Evolutionary conservation across 345 rosid genomes (phyloP).

Genomic region (Lepidium didymum): DNA sequence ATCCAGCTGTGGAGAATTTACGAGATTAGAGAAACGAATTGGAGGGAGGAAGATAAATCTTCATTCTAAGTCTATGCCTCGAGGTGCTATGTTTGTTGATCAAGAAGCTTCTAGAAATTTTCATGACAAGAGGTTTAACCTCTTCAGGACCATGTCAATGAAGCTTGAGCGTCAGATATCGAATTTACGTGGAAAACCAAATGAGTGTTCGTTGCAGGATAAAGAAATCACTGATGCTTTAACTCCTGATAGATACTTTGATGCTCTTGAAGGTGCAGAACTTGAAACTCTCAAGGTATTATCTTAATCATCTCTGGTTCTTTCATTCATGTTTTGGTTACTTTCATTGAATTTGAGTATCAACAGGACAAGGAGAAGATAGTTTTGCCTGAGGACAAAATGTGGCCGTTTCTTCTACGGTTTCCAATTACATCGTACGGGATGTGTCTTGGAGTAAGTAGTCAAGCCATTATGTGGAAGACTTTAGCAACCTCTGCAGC

Average conservation of each 20-base stretch:
- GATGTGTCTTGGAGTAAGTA: conserved; percentile 85
- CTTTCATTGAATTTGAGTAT: background rate
- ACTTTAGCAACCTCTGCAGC: conserved; percentile 55
- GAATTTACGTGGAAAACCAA: conserved; percentile 50
- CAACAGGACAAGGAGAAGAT: conserved; percentile 62
- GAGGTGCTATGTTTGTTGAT: conserved; percentile 23
- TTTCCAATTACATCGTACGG: conserved; percentile 73
- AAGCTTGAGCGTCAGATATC: conserved; percentile 73
- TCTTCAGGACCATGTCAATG: conserved; percentile 90
- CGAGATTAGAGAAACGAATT: conserved; percentile 13
- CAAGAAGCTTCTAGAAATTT: conserved; percentile 29
- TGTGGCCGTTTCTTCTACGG: conserved; percentile 88
- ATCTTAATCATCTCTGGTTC: background rate
- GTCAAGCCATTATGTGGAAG: conserved; percentile 94
- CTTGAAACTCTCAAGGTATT: conserved; percentile 76
- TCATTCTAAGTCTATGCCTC: conserved; percentile 65
- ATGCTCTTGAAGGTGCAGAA: conserved; percentile 85
- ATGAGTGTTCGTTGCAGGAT: conserved; percentile 4
- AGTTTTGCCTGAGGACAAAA: conserved; percentile 67
- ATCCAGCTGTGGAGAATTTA: background rate
- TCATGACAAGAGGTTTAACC: conserved; percentile 55
- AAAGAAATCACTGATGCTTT: conserved; percentile 39
- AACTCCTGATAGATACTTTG: conserved; percentile 73
- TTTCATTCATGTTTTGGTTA: background rate
- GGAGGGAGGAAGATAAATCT: conserved; percentile 24